phyloP scores from a whole-genome alignment of 1,139 yeast species.

The Yamadazyma atlantica region DNA sequence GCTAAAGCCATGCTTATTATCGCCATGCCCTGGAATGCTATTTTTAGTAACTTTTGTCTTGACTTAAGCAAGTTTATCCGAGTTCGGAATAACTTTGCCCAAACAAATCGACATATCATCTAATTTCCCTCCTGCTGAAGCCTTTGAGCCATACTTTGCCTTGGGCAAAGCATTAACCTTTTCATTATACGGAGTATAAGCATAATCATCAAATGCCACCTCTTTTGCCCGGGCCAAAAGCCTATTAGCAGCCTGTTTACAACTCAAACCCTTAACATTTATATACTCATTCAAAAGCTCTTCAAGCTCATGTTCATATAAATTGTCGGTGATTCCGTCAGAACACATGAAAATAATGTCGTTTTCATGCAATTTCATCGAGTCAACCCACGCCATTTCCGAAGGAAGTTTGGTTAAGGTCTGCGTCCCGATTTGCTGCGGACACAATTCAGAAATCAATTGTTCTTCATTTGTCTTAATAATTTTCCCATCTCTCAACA shows the following conservation, averaged over 20 bases:
- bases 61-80: constrained; percentile 1
- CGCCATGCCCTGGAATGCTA: too few species aligned
- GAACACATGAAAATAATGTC: constrained; percentile 51
- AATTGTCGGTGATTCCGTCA: constrained; percentile 56
- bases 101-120: constrained; percentile 57
- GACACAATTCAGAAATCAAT: constrained; percentile 48
- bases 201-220: constrained; percentile 54
- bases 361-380: constrained; percentile 36
- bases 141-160: constrained; percentile 27
- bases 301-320: constrained; percentile 48
- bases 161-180: constrained; percentile 46
- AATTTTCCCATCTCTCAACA: constrained; percentile 49
- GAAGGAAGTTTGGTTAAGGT: constrained; percentile 46
- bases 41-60: neutral
- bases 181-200: constrained; percentile 56
- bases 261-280: constrained; percentile 23
- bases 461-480: constrained; percentile 49
- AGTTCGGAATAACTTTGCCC: constrained; percentile 40
- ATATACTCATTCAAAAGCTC: constrained; percentile 35
- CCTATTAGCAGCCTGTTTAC: constrained; percentile 41
- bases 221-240: constrained; percentile 47
- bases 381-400: constrained; percentile 49
- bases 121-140: constrained; percentile 52
- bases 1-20: too few species aligned
- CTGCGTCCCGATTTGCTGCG: constrained; percentile 58